Evolutionary conservation across 2,329 filamentous ascomycete species (phyloP), one percentile per base, ranked within the genome.

Genomic region (Verticillium dahliae): DNA sequence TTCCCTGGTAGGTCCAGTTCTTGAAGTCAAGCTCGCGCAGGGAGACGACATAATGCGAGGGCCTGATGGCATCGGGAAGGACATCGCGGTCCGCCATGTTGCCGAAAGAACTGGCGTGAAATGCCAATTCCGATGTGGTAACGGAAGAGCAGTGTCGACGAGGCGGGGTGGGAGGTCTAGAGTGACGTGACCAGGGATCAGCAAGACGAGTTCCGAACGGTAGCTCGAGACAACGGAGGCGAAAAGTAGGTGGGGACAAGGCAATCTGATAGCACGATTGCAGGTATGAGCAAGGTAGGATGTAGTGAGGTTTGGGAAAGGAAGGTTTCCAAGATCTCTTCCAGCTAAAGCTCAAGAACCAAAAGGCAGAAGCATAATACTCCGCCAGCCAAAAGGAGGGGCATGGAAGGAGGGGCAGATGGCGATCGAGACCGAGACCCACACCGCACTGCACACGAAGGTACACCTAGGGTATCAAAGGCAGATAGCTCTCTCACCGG

Each of bases 21-120:
- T 78, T 77, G 67, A 94, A 97, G 63, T 97, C 88, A 66, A 99
- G 80, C 69, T 95, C 89, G 71, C 82, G 86, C 68, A 99, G 84
- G 61, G 89, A 91, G 67, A 99, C 81, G 70, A 85, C 81, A 78
- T 99, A 99, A 79, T 98, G 92, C 65, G 82, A 80, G 2, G 95
- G 92, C 78, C 92, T 94, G 72, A 94, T 86, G 67, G 75, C 76
- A 69, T 80, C 79, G 57, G 86, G 85, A 64, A 89, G 82, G 66
- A 86, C 80, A 63, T 89, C 85, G 72, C 86, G 80, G 74, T 88
- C 85, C 59, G 78, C 74, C 80, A 86, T 86, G 38, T 58, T 58
- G 62, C 63, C 60, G 45, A 68, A 63, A 59, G 64, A 63, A 61
- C 65, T 67, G 60, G 67, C 63, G 63, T 66, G 66, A 15, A 69